Evolutionary conservation across 2,329 filamentous ascomycete genomes (phyloP), one percentile per base, ranked within the genome.

Genomic region (Pestalotiopsis sp.): DNA sequence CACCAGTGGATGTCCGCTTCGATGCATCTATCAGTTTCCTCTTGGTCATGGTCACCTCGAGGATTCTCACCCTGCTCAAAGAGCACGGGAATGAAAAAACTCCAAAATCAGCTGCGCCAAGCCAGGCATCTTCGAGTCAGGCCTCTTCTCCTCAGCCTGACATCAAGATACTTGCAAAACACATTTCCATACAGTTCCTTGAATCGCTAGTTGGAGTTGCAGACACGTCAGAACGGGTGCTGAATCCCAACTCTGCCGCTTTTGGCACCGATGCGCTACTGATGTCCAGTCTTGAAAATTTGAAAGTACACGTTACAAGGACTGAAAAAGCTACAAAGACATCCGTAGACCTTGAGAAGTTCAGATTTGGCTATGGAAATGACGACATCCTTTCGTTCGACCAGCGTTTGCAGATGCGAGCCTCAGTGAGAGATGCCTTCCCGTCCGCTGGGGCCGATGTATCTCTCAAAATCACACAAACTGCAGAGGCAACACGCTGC

Each of bases 351-450:
- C 74, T 91, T 2, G 83, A 87, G 71, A 88, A 87, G 70, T 88
- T 92, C 73, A 83, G 82, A 0, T 89, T 92, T 72, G 89, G 90
- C 1, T 91, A 92, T 74, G 83, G 85, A 2, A 83, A 87, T 70
- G 88, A 88, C 52, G 86, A 90, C 67, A 90, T 92, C 45, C 71
- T 92, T 45, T 90, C 87, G 1, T 92, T 92, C 70, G 86, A 91
- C 72, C 83, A 84, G 52, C 83, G 82, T 20, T 80, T 85, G 45
- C 86, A 88, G 61, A 86, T 90, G 84, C 85, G 84, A 49, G 83
- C 86, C 36, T 92, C 89, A 2, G 83, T 89, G 2, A 83, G 85
- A 64, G 89, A 90, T 73, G 84, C 86, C 0, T 87, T 89, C 70
- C 84, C 88, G 1, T 83, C 86, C 1, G 81, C 84, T 5, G 89